Base-by-base conservation (phyloP, 768 basidiomycete genomes). In the Leucogyrophana mollusca region DNA sequence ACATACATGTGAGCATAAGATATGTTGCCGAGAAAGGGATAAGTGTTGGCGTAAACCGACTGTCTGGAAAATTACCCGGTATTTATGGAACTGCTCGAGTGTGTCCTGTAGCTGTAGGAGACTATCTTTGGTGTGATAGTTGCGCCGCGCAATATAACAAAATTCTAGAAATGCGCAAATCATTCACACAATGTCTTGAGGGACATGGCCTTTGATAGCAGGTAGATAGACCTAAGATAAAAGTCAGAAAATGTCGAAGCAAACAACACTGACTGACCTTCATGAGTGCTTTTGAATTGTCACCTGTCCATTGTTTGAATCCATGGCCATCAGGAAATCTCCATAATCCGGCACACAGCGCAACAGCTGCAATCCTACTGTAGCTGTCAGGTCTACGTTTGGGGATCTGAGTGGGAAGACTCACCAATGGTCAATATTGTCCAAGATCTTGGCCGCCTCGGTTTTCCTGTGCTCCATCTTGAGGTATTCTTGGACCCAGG, bases 361-460 rank as follows among this genome's bases (percentile, higher is more conserved):
- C 36, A 4, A 47, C 43, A 3, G 53, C 50, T 1, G 53, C 45
- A 14, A 62, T 50, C n/a, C 59, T 58, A 35, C 20, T 34, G 4
- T 17, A 30, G 11, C 18, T 40, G 40, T 22, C 34, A 17, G 33
- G 34, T 24, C 17, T 34, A 24, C 10, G 23, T 33, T 17, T 18
- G 16, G 25, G 36, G 4, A 36, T 16, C 10, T 35, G 3, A 23
- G 9, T 34, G 40, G 23, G 16, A 13, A 9, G 24, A 59, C 61
- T 32, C 46, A 70, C 71, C 60, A 50, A 2, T 54, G 51, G 45
- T 71, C 66, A 50, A 69, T 69, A 24, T 69, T 65, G 46, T 59
- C 64, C 25, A 71, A 36, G 50, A 55, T 45, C 13, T 42, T 18
- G 17, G 20, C 18, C 6, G 47, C 47, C 9, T 39, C 46, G 5